Base-by-base conservation (phyloP, 805 yeast species). In the Blastobotrys americana region DNA sequence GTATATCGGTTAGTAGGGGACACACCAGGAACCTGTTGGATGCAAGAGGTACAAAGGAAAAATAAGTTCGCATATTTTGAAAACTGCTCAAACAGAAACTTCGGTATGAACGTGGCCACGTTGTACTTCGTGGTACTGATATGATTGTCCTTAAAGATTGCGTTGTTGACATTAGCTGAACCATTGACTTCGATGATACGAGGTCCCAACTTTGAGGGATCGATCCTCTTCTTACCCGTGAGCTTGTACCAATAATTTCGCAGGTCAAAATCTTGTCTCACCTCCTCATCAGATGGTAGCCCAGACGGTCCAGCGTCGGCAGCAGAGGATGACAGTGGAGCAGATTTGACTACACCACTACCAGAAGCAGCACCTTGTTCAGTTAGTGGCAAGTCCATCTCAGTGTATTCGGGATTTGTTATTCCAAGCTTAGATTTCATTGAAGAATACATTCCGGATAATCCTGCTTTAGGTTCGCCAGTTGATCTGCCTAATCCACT, bases 21-120 rank as follows among this genome's bases (percentile, higher is more conserved):
- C 3, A 93, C 97, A 51, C 82, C 76, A 3, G 99, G 99, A 9
- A 93, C 97, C 63, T 93, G 99, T 68, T 93, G 99, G 55, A 93
- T 90, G 33, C 77, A 73, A 1, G 97, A 84, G 0, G 99, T 93
- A 68, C 86, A 85, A 42, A 93, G 68, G 63, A 93, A 93, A 67
- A 93, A 93, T 63, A 93, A 69, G 60, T 93, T 93, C 8, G 99
- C 97, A 61, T 93, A 94, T 65, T 90, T 93, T 50, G 96, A 85
- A 65, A 93, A 94, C 65, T 93, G 98, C 68, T 93, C 98, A 56
- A 88, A 87, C 51, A 93, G 66, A 60, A 93, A 93, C 65, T 94
- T 94, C 18, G 98, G 98, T 40, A 93, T 52, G 57, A 93, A 93
- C 0, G 98, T 94, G 19, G 93, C 95, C 47, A 80, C 65, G 61